Base-by-base conservation (phyloP, 1,284 basidiomycete genomes). In the Athelia psychrophila region DNA sequence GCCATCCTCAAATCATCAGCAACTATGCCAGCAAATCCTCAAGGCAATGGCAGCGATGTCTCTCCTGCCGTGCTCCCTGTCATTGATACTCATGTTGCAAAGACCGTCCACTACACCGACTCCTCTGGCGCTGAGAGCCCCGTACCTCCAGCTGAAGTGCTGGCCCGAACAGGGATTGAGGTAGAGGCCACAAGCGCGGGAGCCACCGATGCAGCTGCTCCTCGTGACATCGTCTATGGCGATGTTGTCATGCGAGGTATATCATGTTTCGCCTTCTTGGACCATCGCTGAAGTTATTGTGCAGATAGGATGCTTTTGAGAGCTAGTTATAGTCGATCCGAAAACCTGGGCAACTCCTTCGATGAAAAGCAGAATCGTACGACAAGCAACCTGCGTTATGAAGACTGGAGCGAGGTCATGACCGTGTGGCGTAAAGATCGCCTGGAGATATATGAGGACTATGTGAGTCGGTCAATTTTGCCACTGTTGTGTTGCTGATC, bases 401-500 rank as follows among this genome's bases (percentile, higher is more conserved):
- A 86, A 59, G 79, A 83, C 22, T 91, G 87, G 81, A 76, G 73
- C 25, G 92, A 95, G 62, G 91, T 84, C 61, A 69, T 94, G 53
- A 90, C 94, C 1, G 82, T 83, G 16, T 92, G 91, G 87, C 78
- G 88, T 44, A 81, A 78, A 56, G 78, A 85, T 57, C 72, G 77
- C 47, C 64, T 95, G 30, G 92, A 95, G 63, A 69, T 95, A 12
- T 94, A 93, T 64, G 77, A 83, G 52, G 85, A 93, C 60, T 82
- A 91, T 74, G 89, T 90, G 60, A 55, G 82, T 70, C 23, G 33
- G 30, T 50, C 48, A 10, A 3, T 42, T 33, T 36, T 38, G 45
- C 10, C 23, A 36, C 47, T 47, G 25, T 20, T 46, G 20, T 59
- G 51, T 33, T 59, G 56, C 40, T 22, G 53, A 47, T 50, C 33